Evolutionary conservation across 148 eudicot genomes (phyloP).

Genomic region (Camellia sinensis): DNA sequence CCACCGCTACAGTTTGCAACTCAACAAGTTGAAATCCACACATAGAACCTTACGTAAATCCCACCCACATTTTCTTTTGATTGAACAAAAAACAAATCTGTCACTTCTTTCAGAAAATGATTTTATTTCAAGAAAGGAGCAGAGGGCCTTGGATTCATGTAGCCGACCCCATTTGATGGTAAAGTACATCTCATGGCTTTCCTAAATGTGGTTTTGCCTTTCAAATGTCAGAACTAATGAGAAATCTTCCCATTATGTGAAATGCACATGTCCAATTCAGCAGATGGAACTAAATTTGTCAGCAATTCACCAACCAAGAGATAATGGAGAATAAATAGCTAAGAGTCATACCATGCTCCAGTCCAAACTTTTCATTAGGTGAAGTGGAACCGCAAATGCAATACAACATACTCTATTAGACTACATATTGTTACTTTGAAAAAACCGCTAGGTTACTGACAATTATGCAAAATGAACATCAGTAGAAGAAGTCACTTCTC

Average conservation of each 20-base stretch:
- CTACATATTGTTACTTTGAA: neutral
- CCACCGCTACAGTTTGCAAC: neutral
- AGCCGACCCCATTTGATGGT: neutral
- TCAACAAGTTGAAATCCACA: neutral
- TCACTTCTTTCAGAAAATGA: neutral
- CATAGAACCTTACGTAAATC: neutral
- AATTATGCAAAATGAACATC: conserved; percentile 5
- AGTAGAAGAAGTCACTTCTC: neutral
- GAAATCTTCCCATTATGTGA: neutral
- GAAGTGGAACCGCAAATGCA: neutral
- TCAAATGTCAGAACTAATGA: neutral
- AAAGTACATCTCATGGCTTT: neutral
- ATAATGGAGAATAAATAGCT: neutral
- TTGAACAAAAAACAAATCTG: neutral
- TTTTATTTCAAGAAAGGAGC: neutral
- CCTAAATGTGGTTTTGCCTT: neutral
- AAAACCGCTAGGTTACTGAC: neutral
- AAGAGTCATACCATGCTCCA: neutral
- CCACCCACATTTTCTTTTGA: conserved; percentile 3
- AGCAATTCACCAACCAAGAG: neutral
- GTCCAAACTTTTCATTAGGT: neutral
- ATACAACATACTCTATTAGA: neutral
- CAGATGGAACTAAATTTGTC: neutral
- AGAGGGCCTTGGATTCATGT: neutral
- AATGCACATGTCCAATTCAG: neutral